phyloP scores from a whole-genome alignment of 1,284 basidiomycete species.

The Cystobasidium sp. region DNA sequence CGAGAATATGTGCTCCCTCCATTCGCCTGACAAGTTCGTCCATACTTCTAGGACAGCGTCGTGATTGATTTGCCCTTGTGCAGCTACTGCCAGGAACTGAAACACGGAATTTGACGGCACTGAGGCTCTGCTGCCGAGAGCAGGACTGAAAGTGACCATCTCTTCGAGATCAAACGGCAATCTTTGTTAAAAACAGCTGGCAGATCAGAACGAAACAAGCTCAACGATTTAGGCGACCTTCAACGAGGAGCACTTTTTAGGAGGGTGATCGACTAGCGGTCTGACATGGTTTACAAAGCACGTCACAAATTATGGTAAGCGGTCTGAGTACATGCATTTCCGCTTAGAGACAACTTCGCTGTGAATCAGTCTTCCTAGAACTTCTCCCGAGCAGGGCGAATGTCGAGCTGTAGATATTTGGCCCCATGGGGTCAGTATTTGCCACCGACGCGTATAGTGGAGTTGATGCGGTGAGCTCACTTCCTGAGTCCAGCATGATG shows the following conservation, averaged over 20 bases:
- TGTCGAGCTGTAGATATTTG: slow-evolving; percentile 9
- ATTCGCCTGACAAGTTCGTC: slow-evolving; percentile 46
- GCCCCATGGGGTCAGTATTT: neutral
- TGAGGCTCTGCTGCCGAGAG: neutral
- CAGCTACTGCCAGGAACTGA: slow-evolving; percentile 18
- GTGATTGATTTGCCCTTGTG: neutral
- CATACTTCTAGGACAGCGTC: slow-evolving; percentile 44
- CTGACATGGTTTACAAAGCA: too few species aligned
- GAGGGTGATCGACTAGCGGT: too few species aligned
- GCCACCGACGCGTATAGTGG: neutral
- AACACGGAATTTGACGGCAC: slow-evolving; percentile 23
- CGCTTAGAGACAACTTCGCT: neutral
- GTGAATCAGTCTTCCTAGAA: slow-evolving; percentile 21
- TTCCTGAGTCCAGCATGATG: slow-evolving; percentile 20
- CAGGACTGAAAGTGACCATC: slow-evolving; percentile 23
- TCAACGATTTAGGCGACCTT: neutral
- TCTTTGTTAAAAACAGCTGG: neutral
- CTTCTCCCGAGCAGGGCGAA: slow-evolving; percentile 41
- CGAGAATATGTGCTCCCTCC: slow-evolving; percentile 44
- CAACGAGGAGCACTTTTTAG: too few species aligned
- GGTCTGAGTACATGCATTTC: neutral
- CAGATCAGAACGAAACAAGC: neutral
- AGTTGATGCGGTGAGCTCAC: neutral
- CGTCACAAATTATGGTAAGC: neutral
- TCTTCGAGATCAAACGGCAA: too few species aligned